A percentile compares a stretch with the other conserved stretches of the same genome.
phyloP scores from a whole-genome alignment of 306 rosid species.

The Adenanthera pavonina region DNA sequence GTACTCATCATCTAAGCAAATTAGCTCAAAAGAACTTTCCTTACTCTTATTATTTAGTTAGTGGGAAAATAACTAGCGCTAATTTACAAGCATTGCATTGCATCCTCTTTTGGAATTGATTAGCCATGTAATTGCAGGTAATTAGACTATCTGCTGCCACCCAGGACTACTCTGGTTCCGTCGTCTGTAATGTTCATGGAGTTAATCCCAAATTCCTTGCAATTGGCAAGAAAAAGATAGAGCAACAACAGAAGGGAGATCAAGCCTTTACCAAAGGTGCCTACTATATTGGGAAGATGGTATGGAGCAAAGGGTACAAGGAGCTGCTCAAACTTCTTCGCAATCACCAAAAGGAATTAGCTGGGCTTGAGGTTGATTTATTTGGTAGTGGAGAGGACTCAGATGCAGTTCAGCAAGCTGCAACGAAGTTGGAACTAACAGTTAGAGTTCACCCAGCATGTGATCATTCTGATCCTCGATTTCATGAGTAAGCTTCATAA shows the following conservation, averaged over 20 bases:
- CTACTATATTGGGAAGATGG: slow-evolving; percentile 95
- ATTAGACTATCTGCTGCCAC: slow-evolving; percentile 96
- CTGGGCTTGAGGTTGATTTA: slow-evolving; percentile 82
- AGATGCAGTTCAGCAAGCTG: slow-evolving; percentile 69
- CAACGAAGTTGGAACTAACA: slow-evolving; percentile 60
- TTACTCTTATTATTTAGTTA: neutral
- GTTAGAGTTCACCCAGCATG: slow-evolving; percentile 82
- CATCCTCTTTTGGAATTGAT: slow-evolving; percentile 38
- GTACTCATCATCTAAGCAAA: no score
- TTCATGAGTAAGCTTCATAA: slow-evolving; percentile 77
- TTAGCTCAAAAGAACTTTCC: neutral
- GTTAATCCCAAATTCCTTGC: slow-evolving; percentile 94
- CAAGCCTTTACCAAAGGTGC: slow-evolving; percentile 78
- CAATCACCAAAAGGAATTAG: slow-evolving; percentile 67
- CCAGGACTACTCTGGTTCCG: slow-evolving; percentile 79
- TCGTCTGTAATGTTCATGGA: slow-evolving; percentile 93
- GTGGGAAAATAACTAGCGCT: slow-evolving; percentile 18
- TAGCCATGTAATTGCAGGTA: slow-evolving; percentile 62
- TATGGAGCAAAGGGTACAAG: slow-evolving; percentile 96
- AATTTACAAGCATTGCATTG: slow-evolving; percentile 21
- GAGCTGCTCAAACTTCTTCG: slow-evolving; percentile 80
- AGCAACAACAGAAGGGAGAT: slow-evolving; percentile 66
- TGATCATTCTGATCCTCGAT: slow-evolving; percentile 83
- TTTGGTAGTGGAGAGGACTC: slow-evolving; percentile 96
- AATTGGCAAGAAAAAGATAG: slow-evolving; percentile 74